Conservation (phyloP, 1,139 yeast genomes). For the Zygoascus hellenicus region DNA sequence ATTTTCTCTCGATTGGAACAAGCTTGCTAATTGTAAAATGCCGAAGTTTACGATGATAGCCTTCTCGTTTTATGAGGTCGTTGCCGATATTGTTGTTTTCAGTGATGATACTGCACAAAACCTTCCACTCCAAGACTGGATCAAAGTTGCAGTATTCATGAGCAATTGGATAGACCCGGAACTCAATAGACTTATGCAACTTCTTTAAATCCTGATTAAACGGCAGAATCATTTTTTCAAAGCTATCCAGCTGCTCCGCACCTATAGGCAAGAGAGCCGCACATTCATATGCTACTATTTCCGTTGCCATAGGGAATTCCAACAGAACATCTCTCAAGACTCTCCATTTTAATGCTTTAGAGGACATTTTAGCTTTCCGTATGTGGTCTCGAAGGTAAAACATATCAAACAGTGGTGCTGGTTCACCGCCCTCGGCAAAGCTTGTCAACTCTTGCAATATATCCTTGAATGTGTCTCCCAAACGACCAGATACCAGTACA, state of each 20-base stretch:
- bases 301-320: conserved; percentile 5
- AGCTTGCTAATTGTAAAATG: not conserved
- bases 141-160: conserved; percentile 7
- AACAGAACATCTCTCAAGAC: conserved; percentile 2
- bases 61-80: not conserved
- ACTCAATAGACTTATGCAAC: not conserved
- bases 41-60: not conserved
- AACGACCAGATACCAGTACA: conserved; percentile 42
- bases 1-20: not conserved
- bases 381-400: conserved; percentile 3
- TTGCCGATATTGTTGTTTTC: not conserved
- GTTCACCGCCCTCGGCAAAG: not conserved
- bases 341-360: conserved; percentile 4
- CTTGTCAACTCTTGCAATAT: conserved; percentile 1
- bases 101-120: not conserved
- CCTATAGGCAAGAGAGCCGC: conserved; percentile 4
- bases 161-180: conserved; percentile 2
- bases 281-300: conserved; percentile 4
- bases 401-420: not conserved
- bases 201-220: not conserved
- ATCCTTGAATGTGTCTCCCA: not conserved
- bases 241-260: not conserved
- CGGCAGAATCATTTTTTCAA: not conserved
- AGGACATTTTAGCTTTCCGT: not conserved
- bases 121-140: conserved; percentile 7